Conservation (phyloP, 2,329 filamentous ascomycete species). For the Chaetomium globosum region DNA sequence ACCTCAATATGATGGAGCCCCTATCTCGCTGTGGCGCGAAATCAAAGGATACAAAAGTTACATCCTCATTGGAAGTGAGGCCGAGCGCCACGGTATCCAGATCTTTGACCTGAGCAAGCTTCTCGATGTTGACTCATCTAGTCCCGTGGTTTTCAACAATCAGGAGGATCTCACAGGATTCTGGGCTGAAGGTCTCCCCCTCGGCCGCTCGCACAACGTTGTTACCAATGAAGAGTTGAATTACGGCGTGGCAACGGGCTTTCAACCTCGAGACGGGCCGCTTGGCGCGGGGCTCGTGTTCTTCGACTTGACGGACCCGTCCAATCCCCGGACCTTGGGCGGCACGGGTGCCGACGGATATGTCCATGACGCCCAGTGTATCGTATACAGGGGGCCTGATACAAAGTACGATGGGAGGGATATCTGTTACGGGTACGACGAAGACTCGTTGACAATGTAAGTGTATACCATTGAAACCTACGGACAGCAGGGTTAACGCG, state of each 20-base stretch:
- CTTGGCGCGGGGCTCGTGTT: conserved; percentile 54
- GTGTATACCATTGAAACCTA: conserved; percentile 13
- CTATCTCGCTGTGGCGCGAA: conserved; percentile 46
- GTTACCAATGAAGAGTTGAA: conserved; percentile 54
- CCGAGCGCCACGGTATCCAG: conserved; percentile 58
- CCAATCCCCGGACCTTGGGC: conserved; percentile 56
- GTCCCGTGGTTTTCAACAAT: conserved; percentile 43
- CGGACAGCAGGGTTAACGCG: neutral
- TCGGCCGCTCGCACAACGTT: conserved; percentile 56
- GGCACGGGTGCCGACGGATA: conserved; percentile 60
- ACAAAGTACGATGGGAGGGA: conserved; percentile 49
- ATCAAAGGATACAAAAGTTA: conserved; percentile 49
- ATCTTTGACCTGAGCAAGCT: conserved; percentile 65
- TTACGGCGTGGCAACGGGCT: conserved; percentile 52
- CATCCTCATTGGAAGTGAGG: conserved; percentile 48
- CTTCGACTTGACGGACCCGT: conserved; percentile 58
- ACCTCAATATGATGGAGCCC: conserved; percentile 45
- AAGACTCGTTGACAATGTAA: conserved; percentile 53
- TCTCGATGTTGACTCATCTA: conserved; percentile 47
- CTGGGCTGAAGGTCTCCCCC: conserved; percentile 39
- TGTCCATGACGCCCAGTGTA: conserved; percentile 63
- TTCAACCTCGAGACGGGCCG: conserved; percentile 44
- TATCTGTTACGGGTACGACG: conserved; percentile 59
- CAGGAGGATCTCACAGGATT: conserved; percentile 44
- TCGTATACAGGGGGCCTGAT: conserved; percentile 57